These are phyloP conservation scores for Chaetomium fimeti DNA, from an alignment of 495 filamentous ascomycete genomes.

Conservation along the genomic window DNA sequence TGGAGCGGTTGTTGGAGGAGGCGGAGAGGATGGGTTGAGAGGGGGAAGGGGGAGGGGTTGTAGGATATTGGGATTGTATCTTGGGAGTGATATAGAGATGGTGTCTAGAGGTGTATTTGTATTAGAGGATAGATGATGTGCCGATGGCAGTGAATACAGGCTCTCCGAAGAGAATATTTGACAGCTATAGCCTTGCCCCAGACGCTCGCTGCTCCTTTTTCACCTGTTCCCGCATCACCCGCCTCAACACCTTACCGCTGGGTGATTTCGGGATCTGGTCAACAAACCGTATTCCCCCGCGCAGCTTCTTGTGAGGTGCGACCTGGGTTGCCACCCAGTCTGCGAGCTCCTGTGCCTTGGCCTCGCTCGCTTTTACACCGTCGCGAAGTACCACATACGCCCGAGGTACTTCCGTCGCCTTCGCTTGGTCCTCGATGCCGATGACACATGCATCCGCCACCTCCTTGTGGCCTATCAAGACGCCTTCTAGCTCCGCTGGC, in stretches of 20 bases:
- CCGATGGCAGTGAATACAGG: neutral
- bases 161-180: neutral
- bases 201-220: slow-evolving; percentile 37
- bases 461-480: slow-evolving; percentile 67
- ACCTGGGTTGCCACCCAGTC: slow-evolving; percentile 59
- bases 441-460: slow-evolving; percentile 84
- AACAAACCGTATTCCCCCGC: slow-evolving; percentile 80
- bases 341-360: slow-evolving; percentile 60
- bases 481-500: slow-evolving; percentile 83
- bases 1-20: slow-evolving; percentile 83
- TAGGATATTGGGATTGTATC: neutral
- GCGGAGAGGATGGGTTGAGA: slow-evolving; percentile 67
- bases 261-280: slow-evolving; percentile 81
- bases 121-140: slow-evolving; percentile 6
- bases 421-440: slow-evolving; percentile 66
- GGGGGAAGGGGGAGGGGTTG: neutral
- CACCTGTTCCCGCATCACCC: slow-evolving; percentile 53
- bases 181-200: slow-evolving; percentile 35
- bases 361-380: slow-evolving; percentile 46
- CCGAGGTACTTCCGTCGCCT: slow-evolving; percentile 77
- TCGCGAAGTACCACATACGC: slow-evolving; percentile 73
- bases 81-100: neutral
- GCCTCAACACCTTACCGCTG: slow-evolving; percentile 84
- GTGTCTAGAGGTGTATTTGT: neutral
- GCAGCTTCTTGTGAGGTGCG: slow-evolving; percentile 66